Conservation (phyloP, 1,284 basidiomycete species). For the Vanrija sp. region DNA sequence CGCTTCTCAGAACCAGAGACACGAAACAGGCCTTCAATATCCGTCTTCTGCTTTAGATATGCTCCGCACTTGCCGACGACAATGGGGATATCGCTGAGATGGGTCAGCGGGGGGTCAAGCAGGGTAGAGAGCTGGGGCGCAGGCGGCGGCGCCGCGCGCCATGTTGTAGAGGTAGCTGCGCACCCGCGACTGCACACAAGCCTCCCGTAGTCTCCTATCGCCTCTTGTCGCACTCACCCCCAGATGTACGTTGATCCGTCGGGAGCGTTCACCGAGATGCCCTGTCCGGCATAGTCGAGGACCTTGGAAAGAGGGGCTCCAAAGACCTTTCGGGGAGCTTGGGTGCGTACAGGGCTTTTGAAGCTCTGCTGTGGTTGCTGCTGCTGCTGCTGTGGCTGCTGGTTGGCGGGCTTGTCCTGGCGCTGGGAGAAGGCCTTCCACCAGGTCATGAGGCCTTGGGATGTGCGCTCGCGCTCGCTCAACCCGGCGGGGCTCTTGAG, state of each 20-base stretch:
- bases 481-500: neutral
- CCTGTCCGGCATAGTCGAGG: constrained; percentile 81
- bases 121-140: neutral
- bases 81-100: constrained; percentile 78
- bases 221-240: constrained; percentile 49
- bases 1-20: constrained; percentile 89
- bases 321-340: constrained; percentile 60
- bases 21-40: constrained; percentile 92
- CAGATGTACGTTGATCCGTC: constrained; percentile 79
- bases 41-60: constrained; percentile 87
- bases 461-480: constrained; percentile 29
- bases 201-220: too few relatives aligned
- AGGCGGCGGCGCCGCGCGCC: constrained; percentile 1
- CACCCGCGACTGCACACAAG: too few relatives aligned
- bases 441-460: constrained; percentile 67
- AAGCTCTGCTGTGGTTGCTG: neutral
- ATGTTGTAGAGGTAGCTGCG: constrained; percentile 6
- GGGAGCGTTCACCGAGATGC: constrained; percentile 86
- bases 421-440: constrained; percentile 62
- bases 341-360: neutral
- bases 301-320: constrained; percentile 78
- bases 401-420: neutral
- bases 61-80: constrained; percentile 95
- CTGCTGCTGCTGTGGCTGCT: neutral
- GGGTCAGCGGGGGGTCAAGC: constrained; percentile 28